A percentile compares a stretch with the other conserved stretches of the same genome.
phyloP scores from a whole-genome alignment of 306 rosid genomes.

The Glycyrrhiza uralensis region DNA sequence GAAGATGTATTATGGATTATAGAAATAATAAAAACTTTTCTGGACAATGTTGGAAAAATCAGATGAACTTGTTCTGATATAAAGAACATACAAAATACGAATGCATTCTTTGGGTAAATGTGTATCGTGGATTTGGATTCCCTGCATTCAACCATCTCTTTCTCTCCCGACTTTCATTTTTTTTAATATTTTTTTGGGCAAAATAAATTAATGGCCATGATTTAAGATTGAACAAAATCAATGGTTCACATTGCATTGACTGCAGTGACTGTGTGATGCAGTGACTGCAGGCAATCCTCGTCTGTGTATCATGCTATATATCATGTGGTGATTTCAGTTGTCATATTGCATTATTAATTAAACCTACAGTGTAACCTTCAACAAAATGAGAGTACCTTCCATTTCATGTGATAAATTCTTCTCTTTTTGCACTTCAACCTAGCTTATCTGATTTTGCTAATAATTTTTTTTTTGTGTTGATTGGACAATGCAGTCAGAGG shows the following conservation, averaged over 20 bases:
- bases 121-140: too few relatives aligned
- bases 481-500: conserved; percentile 70
- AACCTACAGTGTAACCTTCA: background rate
- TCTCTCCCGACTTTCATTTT: too few relatives aligned
- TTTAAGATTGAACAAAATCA: too few relatives aligned
- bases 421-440: background rate
- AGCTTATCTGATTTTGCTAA: background rate
- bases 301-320: background rate
- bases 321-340: background rate
- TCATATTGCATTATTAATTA: background rate
- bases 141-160: too few relatives aligned
- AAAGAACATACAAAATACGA: background rate
- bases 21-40: background rate
- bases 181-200: too few relatives aligned
- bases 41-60: conserved; percentile 3
- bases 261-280: too few relatives aligned
- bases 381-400: background rate
- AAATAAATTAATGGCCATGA: too few relatives aligned
- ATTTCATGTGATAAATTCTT: conserved; percentile 6
- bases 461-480: background rate
- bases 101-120: conserved; percentile 8
- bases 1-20: background rate
- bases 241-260: too few relatives aligned
- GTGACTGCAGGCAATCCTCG: too few relatives aligned
- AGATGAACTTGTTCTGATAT: conserved; percentile 4